Evolutionary conservation across 192 early-diverging fungal genomes (phyloP), one percentile per base, ranked within the genome.

Genomic region (Entomortierella parvispora): DNA sequence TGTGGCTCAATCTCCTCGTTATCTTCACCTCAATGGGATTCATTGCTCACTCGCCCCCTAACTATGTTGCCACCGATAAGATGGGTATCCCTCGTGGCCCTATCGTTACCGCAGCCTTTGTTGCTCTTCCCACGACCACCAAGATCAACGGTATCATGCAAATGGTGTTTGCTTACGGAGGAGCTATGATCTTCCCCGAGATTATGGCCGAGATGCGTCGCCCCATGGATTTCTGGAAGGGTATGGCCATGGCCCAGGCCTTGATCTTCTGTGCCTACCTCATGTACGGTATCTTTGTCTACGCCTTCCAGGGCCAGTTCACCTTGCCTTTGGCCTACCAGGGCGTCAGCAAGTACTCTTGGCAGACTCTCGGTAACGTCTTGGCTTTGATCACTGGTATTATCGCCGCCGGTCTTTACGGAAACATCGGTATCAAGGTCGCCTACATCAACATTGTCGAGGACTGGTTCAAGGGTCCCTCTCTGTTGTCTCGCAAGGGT

Each of bases 171-270:
- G 32, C 58, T 42, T 70, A 70, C 52, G 68, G 68, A 20, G 68
- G 68, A 7, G 57, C 68, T 59, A 70, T 70, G 68, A 51, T 70
- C 45, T 70, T 70, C 23, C 32, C 51, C 26, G 46, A 70, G 31
- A 62, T 70, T 23, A 48, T 70, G 68, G 59, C 58, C 15, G 68
- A 70, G 52, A 70, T 70, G 68, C 32, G 49, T 15, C 58, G 68
- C 20, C 68, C 68, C 45, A 46, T 50, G 20, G 68, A 70, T n/a
- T 70, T 70, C 31, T 65, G 40, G 46, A 70, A 60, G 18, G 68
- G 58, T 37, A 70, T 70, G 68, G 46, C 32, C n/a, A 18, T 31
- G 5, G 57, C 68, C 25, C 68, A 70, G 17, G 11, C 33, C 22
- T 32, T 70, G 37, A 70, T 70, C 34, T 70, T 40, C 47, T 23